Base-by-base conservation (phyloP, 2,329 filamentous ascomycete species). In the Neofusicoccum cordaticola region DNA sequence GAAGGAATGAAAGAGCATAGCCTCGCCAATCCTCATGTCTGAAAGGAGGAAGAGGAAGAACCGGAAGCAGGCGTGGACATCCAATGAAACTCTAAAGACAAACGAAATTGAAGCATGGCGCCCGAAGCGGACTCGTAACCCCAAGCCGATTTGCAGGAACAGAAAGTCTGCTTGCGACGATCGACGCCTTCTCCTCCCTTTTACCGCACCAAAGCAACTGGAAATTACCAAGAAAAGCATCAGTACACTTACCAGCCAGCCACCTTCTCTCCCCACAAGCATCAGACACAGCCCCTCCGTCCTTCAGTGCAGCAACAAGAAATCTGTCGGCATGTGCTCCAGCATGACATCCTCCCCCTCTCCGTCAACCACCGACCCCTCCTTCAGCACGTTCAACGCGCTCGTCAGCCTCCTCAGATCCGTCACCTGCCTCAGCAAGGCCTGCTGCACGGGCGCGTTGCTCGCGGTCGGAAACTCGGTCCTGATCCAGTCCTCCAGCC, bases 381-480 rank as follows among this genome's bases (percentile, higher is more conserved):
- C 22, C 56, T 37, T 60, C 8, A 60, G 44, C n/a, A 27, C 17
- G 31, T 63, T 53, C 31, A 63, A 31, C 7, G 48, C 50, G 27
- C 17, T 31, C 3, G 50, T 22, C 31, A 63, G 19, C 50, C 48
- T 53, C 22, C 31, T 35, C 39, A 63, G 17, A 44, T 53, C 61
- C 5, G 31, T 41, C 17, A 63, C 50, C 50, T 63, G 61, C 7
- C 48, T 15, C 41, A 63, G 13, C 39, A 63, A 27, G 17, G 51
- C 42, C 39, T n/a, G 50, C 39, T 63, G 61, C 48, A 56, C 39
- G 8, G 34, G 19, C 2, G 19, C 50, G 27, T 53, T 63, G 41
- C 41, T 53, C 27, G 41, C 48, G n/a, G 61, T 63, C 39, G 61
- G 50, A 12, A 63, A 63, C 39, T 63, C 61, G n/a, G 41, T 53